phyloP scores from a whole-genome alignment of 2,329 filamentous ascomycete species.

The Pseudofabraea citricarpa region DNA sequence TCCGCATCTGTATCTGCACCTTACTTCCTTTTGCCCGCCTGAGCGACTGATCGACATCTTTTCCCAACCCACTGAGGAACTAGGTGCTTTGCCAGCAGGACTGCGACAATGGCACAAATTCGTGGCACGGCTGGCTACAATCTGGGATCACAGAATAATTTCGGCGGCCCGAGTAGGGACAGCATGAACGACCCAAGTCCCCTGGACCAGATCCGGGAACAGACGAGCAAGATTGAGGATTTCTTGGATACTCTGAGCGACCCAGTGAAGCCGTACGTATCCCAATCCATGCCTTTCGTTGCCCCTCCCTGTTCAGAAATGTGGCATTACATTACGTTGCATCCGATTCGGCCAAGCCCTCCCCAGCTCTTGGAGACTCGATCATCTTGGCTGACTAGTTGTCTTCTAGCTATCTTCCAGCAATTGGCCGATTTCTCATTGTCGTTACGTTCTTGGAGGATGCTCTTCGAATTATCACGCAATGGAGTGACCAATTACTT shows the following conservation, averaged over 20 bases:
- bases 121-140: conserved; percentile 45
- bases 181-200: conserved; percentile 29
- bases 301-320: too few species aligned
- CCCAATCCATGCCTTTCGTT: conserved; percentile 6
- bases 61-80: conserved; percentile 10
- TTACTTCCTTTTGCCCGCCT: conserved; percentile 3
- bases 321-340: too few species aligned
- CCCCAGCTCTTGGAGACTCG: not conserved
- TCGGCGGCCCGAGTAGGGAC: conserved; percentile 30
- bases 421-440: conserved; percentile 94
- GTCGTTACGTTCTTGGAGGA: conserved; percentile 98
- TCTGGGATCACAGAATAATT: conserved; percentile 30
- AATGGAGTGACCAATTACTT: conserved; percentile 92
- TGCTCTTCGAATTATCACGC: conserved; percentile 90
- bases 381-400: conserved; percentile 14
- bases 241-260: conserved; percentile 81
- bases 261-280: conserved; percentile 86
- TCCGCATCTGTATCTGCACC: conserved; percentile 1
- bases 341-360: not conserved
- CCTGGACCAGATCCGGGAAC: conserved; percentile 83
- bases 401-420: conserved; percentile 72
- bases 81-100: conserved; percentile 22
- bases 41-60: conserved; percentile 4
- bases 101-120: conserved; percentile 49
- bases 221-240: conserved; percentile 99